Evolutionary conservation across 768 basidiomycete genomes (phyloP).

Genomic region (Leccinum boreale): DNA sequence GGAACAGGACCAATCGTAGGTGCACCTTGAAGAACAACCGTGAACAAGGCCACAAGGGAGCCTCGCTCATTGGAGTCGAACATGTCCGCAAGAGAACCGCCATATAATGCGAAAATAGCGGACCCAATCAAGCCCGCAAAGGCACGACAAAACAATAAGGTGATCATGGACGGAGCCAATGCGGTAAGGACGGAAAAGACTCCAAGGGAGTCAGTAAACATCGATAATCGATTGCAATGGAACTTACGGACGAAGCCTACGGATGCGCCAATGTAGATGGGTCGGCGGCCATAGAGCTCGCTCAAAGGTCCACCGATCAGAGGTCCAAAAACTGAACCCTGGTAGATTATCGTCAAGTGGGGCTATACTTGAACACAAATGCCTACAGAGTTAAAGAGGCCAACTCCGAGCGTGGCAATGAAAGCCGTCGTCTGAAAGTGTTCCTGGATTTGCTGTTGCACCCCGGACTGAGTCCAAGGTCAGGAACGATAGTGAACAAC

Average conservation of each 20-base stretch:
- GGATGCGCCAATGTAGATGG: constrained; percentile 19
- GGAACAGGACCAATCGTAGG: constrained; percentile 27
- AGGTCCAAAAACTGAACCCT: constrained; percentile 23
- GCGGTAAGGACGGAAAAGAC: constrained; percentile 21
- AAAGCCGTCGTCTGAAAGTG: constrained; percentile 15
- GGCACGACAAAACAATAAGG: constrained; percentile 18
- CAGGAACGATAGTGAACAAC: not conserved
- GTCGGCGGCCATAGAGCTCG: constrained; percentile 22
- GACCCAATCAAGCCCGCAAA: constrained; percentile 22
- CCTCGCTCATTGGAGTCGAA: constrained; percentile 23
- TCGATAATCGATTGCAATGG: not conserved
- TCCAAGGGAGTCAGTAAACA: constrained; percentile 3
- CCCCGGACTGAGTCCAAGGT: constrained; percentile 19
- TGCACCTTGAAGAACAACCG: constrained; percentile 25
- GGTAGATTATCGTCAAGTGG: not conserved
- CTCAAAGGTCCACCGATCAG: constrained; percentile 22
- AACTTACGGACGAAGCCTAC: constrained; percentile 18
- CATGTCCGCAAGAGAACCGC: constrained; percentile 24
- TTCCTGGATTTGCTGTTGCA: constrained; percentile 27
- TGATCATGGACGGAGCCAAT: constrained; percentile 16
- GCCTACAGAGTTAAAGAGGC: constrained; percentile 21
- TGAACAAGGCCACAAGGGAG: constrained; percentile 22
- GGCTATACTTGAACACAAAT: not conserved
- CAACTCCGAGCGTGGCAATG: constrained; percentile 19
- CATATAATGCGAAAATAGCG: constrained; percentile 22